A percentile compares a stretch with the other conserved stretches of the same genome.
phyloP scores from a whole-genome alignment of 257 asterid genomes.

The Salvia hispanica region DNA sequence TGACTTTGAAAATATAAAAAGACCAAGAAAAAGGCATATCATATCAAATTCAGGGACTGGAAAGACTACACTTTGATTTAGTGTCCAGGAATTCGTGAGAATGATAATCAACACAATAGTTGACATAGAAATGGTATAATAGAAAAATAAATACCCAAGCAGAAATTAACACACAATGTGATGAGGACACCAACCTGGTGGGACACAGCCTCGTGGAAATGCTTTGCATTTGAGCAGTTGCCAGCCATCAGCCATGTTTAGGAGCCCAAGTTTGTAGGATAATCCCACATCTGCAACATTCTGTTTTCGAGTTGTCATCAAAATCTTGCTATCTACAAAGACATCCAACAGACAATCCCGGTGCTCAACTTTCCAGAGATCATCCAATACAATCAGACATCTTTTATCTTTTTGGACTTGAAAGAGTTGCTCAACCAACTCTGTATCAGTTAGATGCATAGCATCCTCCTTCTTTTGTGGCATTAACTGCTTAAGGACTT shows the following conservation, averaged over 20 bases:
- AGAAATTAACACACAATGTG: background rate
- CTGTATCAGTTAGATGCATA: background rate
- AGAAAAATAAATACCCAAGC: background rate
- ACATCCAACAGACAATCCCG: constrained; percentile 27
- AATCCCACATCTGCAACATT: constrained; percentile 20
- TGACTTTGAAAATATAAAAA: background rate
- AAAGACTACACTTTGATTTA: background rate
- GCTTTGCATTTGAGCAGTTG: constrained; percentile 28
- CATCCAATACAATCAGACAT: constrained; percentile 37
- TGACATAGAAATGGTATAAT: background rate
- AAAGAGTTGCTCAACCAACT: constrained; percentile 29
- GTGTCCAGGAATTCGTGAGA: background rate
- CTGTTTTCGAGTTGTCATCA: constrained; percentile 35
- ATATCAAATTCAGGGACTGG: background rate
- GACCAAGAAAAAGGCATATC: background rate
- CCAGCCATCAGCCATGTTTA: constrained; percentile 25
- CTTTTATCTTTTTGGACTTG: constrained; percentile 22
- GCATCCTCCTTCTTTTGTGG: constrained; percentile 24
- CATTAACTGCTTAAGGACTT: constrained; percentile 26
- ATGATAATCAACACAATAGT: background rate
- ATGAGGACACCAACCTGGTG: background rate
- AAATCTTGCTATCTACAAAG: constrained; percentile 24
- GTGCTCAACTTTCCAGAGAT: constrained; percentile 27
- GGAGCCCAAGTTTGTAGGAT: constrained; percentile 12
- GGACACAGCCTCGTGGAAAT: background rate